Percentiles rank a stretch among this genome's conserved stretches.
Conservation (phyloP, 2,329 filamentous ascomycete genomes). For the Talaromyces islandicus region DNA sequence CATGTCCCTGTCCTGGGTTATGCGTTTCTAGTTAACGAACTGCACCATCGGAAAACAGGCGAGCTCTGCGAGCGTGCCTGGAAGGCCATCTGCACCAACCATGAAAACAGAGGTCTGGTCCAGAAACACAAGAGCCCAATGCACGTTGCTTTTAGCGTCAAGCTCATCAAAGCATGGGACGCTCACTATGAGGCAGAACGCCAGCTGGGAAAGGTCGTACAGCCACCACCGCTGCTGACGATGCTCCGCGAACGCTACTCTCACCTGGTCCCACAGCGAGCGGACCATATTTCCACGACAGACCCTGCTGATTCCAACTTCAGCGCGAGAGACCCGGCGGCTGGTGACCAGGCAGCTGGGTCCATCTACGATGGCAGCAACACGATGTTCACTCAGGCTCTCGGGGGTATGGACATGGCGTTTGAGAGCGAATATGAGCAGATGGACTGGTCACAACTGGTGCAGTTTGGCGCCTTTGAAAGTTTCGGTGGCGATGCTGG, state of each 20-base stretch:
- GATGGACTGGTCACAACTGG: slow-evolving; percentile 10
- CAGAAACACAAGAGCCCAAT: slow-evolving; percentile 50
- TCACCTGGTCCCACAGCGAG: not conserved
- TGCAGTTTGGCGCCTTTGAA: slow-evolving; percentile 9
- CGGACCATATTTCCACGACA: not conserved
- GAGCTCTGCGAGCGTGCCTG: slow-evolving; percentile 55
- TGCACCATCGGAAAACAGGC: slow-evolving; percentile 49
- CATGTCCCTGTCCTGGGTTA: slow-evolving; percentile 58
- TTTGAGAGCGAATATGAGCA: slow-evolving; percentile 4
- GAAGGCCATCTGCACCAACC: slow-evolving; percentile 51
- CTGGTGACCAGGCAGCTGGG: not conserved
- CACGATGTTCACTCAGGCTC: not conserved
- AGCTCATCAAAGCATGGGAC: slow-evolving; percentile 60
- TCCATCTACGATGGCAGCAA: not conserved
- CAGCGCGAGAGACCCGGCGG: not conserved
- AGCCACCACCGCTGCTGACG: not conserved
- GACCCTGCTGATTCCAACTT: not conserved
- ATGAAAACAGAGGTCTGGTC: slow-evolving; percentile 47
- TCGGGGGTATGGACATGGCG: not conserved
- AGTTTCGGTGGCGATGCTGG: slow-evolving; percentile 4
- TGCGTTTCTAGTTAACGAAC: slow-evolving; percentile 54
- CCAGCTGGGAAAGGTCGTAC: slow-evolving; percentile 34
- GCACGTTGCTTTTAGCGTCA: slow-evolving; percentile 52
- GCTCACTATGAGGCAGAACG: slow-evolving; percentile 47
- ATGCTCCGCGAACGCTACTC: not conserved